These are phyloP conservation scores for Amaranthus palmeri DNA, from an alignment of 148 eudicot genomes.

Conservation along the genomic window DNA sequence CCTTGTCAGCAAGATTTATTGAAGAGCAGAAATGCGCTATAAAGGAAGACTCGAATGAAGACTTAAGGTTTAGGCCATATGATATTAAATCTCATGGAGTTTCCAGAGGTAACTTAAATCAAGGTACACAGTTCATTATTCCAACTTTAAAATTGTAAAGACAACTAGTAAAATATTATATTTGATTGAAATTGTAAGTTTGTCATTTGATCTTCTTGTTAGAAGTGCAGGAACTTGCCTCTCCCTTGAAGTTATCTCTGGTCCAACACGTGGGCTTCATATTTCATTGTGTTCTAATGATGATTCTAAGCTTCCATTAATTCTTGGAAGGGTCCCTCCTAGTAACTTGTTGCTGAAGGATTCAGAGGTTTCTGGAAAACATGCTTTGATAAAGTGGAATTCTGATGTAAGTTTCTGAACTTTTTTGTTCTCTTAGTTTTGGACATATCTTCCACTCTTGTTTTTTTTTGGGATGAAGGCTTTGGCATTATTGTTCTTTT, in stretches of 20 bases:
- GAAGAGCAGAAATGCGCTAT: constrained; percentile 39
- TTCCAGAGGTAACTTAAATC: constrained; percentile 32
- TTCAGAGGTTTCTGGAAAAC: constrained; percentile 93
- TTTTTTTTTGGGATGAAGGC: not conserved
- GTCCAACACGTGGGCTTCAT: constrained; percentile 66
- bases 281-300: constrained; percentile 54
- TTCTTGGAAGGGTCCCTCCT: constrained; percentile 90
- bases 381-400: constrained; percentile 93
- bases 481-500: not conserved
- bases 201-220: constrained; percentile 59
- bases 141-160: not conserved
- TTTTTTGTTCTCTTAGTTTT: not conserved
- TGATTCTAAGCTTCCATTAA: constrained; percentile 72
- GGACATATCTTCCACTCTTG: not conserved
- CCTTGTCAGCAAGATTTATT: constrained; percentile 25
- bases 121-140: constrained; percentile 38
- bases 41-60: constrained; percentile 40
- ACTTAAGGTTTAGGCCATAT: constrained; percentile 31
- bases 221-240: constrained; percentile 92
- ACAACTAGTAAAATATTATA: constrained; percentile 13
- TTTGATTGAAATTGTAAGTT: constrained; percentile 36
- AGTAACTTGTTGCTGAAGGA: constrained; percentile 69
- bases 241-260: constrained; percentile 76
- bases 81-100: constrained; percentile 26
- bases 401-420: constrained; percentile 42